Percentiles rank a stretch among this genome's conserved stretches.
phyloP scores from a whole-genome alignment of 768 basidiomycete genomes.

The Lactarius pseudohatsudake region DNA sequence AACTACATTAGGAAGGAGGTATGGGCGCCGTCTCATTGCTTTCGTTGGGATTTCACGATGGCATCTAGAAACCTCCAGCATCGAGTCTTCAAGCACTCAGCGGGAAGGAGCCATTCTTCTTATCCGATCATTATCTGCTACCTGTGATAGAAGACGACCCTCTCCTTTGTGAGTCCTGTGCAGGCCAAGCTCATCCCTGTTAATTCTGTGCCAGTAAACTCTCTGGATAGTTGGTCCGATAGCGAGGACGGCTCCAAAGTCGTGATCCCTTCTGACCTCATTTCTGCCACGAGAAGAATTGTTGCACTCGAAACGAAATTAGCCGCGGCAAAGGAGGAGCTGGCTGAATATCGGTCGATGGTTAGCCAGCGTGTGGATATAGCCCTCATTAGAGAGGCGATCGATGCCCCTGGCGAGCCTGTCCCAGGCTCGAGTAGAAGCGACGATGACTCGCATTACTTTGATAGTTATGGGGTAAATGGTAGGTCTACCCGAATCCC shows the following conservation, averaged over 20 bases:
- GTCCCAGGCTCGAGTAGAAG: constrained; percentile 37
- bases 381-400: constrained; percentile 43
- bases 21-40: constrained; percentile 9
- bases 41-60: background rate
- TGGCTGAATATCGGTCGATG: constrained; percentile 60
- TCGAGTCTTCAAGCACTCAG: constrained; percentile 48
- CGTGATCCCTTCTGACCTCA: constrained; percentile 36
- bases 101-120: constrained; percentile 61
- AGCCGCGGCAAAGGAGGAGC: constrained; percentile 53
- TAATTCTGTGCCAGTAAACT: constrained; percentile 45
- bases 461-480: constrained; percentile 84
- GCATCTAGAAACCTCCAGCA: constrained; percentile 44
- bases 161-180: constrained; percentile 67
- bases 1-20: constrained; percentile 86
- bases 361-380: constrained; percentile 55
- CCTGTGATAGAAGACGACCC: constrained; percentile 87
- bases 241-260: constrained; percentile 53
- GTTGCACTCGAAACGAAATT: constrained; percentile 62
- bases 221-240: constrained; percentile 73
- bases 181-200: background rate
- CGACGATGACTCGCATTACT: constrained; percentile 94
- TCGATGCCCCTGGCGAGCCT: constrained; percentile 37
- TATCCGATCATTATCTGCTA: constrained; percentile 75
- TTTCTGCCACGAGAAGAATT: constrained; percentile 46
- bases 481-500: constrained; percentile 46